Base-by-base conservation (phyloP, 768 basidiomycete species). In the Serpula lacrymans region DNA sequence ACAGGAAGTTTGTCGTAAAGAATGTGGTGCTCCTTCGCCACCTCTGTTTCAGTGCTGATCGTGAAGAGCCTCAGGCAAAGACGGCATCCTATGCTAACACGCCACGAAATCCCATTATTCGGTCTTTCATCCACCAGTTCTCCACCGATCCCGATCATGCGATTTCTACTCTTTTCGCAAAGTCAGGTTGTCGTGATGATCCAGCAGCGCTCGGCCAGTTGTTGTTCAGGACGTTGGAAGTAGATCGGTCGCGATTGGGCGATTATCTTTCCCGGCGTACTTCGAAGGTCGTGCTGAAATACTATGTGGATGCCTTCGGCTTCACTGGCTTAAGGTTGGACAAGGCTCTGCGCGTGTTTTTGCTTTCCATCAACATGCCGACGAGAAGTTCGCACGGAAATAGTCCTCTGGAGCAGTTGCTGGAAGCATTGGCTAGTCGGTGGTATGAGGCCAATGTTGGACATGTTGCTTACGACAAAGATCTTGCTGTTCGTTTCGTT, bases 361-460 rank as follows among this genome's bases (percentile, higher is more conserved):
- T 97, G 44, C 79, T 90, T 52, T 84, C 92, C 6, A 60, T 97
- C 26, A 73, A 86, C 51, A 54, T 85, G n/a, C 79, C 82, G 6
- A 53, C 66, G 21, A 71, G 74, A 26, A 39, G 61, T 12, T 47
- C 48, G 4, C 62, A 63, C 25, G 63, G 55, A 40, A 30, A 37
- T 23, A 48, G 17, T 16, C 54, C 63, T 9, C 50, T 81, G 27
- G 73, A 79, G 43, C 73, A 82, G 50, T 68, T 96, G 2, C 71
- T 97, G 22, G 82, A 88, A 52, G 77, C 84, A 8, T 92, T 99
- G 57, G 87, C 92, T 11, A 74, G 78, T 49, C 77, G 88, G 21
- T 98, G 93, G 88, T 88, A 89, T 52, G 88, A 92, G 45, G 85
- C 88, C 14, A 98, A 99, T 55, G 76, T 81, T 5, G 71, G 74